A percentile compares a stretch with the other conserved stretches of the same genome.
Evolutionary conservation across 371 early-diverging fungal genomes (phyloP).

Genomic region (Blakeslea trispora): DNA sequence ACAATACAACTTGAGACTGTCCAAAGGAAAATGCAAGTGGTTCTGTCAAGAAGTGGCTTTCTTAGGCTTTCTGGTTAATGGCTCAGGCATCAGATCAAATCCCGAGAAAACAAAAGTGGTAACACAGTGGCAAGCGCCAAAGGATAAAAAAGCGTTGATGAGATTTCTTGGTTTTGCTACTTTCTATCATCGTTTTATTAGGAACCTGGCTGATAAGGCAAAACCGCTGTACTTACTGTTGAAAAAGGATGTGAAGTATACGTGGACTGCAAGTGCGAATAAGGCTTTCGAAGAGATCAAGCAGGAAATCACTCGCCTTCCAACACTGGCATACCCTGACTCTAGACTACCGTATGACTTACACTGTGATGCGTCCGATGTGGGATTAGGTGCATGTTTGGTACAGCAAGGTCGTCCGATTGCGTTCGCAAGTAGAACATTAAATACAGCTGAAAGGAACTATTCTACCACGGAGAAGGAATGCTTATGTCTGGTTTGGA

Average conservation of each 20-base stretch:
- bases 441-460: conserved; percentile 5
- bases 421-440: conserved; percentile 19
- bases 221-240: conserved; percentile 21
- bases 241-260: neutral
- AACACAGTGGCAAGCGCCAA: conserved; percentile 33
- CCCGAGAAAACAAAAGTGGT: conserved; percentile 32
- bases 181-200: conserved; percentile 35
- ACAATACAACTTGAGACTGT: conserved; percentile 28
- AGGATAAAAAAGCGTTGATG: conserved; percentile 19
- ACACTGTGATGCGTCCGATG: conserved; percentile 12
- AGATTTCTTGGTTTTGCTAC: conserved; percentile 26
- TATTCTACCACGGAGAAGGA: conserved; percentile 11
- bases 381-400: conserved; percentile 15
- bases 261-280: conserved; percentile 6
- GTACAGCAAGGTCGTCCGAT: conserved; percentile 18
- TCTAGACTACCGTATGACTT: conserved; percentile 8
- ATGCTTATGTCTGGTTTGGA: conserved; percentile 6
- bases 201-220: neutral
- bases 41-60: conserved; percentile 27
- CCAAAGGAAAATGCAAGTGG: conserved; percentile 53
- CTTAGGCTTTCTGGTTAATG: conserved; percentile 41
- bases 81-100: conserved; percentile 28
- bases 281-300: conserved; percentile 24
- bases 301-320: neutral
- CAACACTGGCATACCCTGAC: conserved; percentile 10